Evolutionary conservation across 768 basidiomycete species (phyloP).

Genomic region (Trametes coccinea): DNA sequence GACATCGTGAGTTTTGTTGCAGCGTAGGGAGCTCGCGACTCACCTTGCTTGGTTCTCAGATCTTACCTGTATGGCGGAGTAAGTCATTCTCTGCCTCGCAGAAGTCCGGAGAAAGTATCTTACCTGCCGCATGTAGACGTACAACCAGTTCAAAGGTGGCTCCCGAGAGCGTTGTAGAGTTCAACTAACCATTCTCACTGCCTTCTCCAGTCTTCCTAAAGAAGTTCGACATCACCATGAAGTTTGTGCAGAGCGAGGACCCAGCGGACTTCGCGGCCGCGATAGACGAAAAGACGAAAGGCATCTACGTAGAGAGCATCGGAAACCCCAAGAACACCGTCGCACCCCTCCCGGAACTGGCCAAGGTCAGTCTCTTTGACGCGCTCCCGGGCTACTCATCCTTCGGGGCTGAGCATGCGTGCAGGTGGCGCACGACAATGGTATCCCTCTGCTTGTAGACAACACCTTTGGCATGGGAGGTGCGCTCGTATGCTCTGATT

Average conservation of each 20-base stretch:
- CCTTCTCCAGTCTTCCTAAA: conserved; percentile 37
- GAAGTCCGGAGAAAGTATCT: background rate
- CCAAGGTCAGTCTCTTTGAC: conserved; percentile 46
- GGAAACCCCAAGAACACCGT: conserved; percentile 79
- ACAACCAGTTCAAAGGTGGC: conserved; percentile 71
- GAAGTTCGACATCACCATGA: conserved; percentile 64
- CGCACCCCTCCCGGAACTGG: conserved; percentile 63
- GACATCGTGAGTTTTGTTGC: conserved; percentile 50
- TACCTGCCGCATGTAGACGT: conserved; percentile 41
- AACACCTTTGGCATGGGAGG: conserved; percentile 80
- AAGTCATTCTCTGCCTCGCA: conserved; percentile 26
- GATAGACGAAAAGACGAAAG: conserved; percentile 82
- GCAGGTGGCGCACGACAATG: conserved; percentile 70
- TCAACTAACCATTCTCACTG: background rate
- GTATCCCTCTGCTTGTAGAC: conserved; percentile 79
- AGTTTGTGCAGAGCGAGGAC: conserved; percentile 60
- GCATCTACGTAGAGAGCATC: conserved; percentile 74
- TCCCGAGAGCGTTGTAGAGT: background rate
- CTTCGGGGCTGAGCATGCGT: background rate
- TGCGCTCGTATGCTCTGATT: conserved; percentile 4
- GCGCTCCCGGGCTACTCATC: background rate
- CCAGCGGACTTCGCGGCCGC: conserved; percentile 63
- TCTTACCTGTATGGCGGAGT: conserved; percentile 72
- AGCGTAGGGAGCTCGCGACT: background rate
- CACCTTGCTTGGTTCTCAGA: conserved; percentile 32